Evolutionary conservation across 306 rosid species (phyloP), one percentile per base, ranked within the genome.

Genomic region (Senna siamea): DNA sequence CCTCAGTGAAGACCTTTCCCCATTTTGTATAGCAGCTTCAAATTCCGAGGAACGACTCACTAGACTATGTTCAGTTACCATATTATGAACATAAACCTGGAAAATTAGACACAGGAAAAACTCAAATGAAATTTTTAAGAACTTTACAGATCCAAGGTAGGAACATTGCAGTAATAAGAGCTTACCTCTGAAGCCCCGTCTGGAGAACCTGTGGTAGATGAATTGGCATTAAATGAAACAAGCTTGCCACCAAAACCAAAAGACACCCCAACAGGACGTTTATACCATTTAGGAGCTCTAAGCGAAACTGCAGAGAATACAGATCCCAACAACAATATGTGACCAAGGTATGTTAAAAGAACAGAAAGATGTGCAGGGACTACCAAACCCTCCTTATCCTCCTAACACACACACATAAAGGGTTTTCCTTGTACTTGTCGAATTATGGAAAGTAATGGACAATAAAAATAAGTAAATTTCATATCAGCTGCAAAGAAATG

Each of bases 221-320:
- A 74, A 79, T 62, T 78, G 47, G 91, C 56, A 66, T 82, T 86
- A 80, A 88, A 94, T 23, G 98, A 90, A 35, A 92, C 89, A 19
- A 92, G 87, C 82, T 94, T 94, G 70, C 99, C 98, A 63, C 99
- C 99, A 83, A 94, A 94, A 76, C 98, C 98, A 86, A 94, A 94
- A 73, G 98, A 94, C 46, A 78, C 96, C 14, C 99, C 99, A 80
- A 67, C 90, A 72, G 99, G 99, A 53, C 99, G 92, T 61, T 88
- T 94, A 61, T 84, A 94, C 99, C 98, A 94, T 86, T 94, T 94
- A 44, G 99, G 99, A 75, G 99, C 97, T 87, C 90, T 88, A 75
- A 94, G 82, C 15, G 88, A 66, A 46, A 28, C 99, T 94, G 90
- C 79, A 75, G 69, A 85, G 66, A 74, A 75, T 38, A 44, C 57